Percentiles rank a stretch among this genome's conserved stretches.
These are phyloP conservation scores for Halteria grandinella DNA, from an alignment of 73 alveolate species.

Conservation along the genomic window DNA sequence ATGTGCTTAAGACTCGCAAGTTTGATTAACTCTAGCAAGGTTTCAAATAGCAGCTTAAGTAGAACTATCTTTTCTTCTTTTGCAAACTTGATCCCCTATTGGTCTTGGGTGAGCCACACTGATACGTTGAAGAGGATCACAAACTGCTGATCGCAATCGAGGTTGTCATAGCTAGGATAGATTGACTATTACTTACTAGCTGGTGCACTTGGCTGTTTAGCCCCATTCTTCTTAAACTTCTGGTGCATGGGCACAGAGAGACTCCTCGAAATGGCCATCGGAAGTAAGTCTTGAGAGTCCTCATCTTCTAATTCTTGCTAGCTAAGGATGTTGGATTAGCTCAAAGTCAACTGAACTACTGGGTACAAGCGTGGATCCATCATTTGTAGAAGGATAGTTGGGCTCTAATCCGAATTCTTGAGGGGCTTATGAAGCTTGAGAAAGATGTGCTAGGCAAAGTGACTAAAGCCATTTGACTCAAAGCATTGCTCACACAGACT, in stretches of 20 bases:
- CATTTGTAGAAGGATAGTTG: slow-evolving; percentile 3
- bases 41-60: slow-evolving; percentile 29
- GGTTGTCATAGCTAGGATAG: slow-evolving; percentile 4
- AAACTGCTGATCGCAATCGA: slow-evolving; percentile 45
- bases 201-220: background rate
- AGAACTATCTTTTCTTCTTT: slow-evolving; percentile 24
- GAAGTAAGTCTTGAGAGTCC: slow-evolving; percentile 39
- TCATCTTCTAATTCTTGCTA: slow-evolving; percentile 13
- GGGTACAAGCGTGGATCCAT: slow-evolving; percentile 54
- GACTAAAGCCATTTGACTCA: background rate
- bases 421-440: slow-evolving; percentile 6
- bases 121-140: slow-evolving; percentile 21
- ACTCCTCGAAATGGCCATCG: slow-evolving; percentile 25
- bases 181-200: background rate
- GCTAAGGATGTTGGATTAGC: too few species aligned
- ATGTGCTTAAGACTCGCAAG: slow-evolving; percentile 15
- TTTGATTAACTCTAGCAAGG: slow-evolving; percentile 21
- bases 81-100: background rate
- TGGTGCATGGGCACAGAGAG: slow-evolving; percentile 28
- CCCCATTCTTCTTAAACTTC: too few species aligned
- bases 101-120: slow-evolving; percentile 35
- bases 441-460: slow-evolving; percentile 30
- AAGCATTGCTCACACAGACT: slow-evolving; percentile 37
- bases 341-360: background rate
- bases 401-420: background rate